Evolutionary conservation across 2,329 filamentous ascomycete species (phyloP), one percentile per base, ranked within the genome.

Genomic region (Epichloe baconii): DNA sequence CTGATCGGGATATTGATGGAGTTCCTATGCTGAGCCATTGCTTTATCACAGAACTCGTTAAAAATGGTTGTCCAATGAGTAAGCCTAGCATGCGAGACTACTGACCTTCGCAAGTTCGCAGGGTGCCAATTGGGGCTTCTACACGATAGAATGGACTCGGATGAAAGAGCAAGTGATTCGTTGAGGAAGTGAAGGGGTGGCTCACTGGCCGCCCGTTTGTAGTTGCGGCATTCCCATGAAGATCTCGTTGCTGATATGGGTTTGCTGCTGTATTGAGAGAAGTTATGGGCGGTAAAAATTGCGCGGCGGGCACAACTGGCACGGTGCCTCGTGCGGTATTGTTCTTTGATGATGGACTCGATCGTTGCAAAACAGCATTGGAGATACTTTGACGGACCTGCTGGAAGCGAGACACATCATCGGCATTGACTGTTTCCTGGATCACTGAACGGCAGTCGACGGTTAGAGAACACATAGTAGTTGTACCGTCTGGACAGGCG

Each of bases 121-220:
- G 71, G 7, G 75, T 70, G 5, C 86, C 80, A 5, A 96, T 67
- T 31, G 80, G 75, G 50, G 80, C 73, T 44, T 82, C 64, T 35
- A 91, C 74, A 11, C 79, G 78, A 62, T 91, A 96, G 66, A 96
- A 98, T 0, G 93, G 91, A 61, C 88, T 95, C 4, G 80, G 66
- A 61, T 87, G 91, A 70, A 75, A 76, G 11, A 55, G 52, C 19
- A 68, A 50, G 11, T 48, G 37, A 41, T 49, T 51, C 26, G 47
- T 54, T 34, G 52, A 47, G 10, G 55, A 51, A 35, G 53, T 52
- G 43, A 57, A 61, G 17, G 58, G 52, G 15, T 41, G 31, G 23
- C 50, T 49, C 21, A 53, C 40, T 6, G 58, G 52, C 49, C 59
- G 59, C 21, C 59, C 56, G 41, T 59, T 60, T 46, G 56, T 42